Evolutionary conservation across 495 filamentous ascomycete species (phyloP), one percentile per base, ranked within the genome.

Genomic region (Neurospora sp.): DNA sequence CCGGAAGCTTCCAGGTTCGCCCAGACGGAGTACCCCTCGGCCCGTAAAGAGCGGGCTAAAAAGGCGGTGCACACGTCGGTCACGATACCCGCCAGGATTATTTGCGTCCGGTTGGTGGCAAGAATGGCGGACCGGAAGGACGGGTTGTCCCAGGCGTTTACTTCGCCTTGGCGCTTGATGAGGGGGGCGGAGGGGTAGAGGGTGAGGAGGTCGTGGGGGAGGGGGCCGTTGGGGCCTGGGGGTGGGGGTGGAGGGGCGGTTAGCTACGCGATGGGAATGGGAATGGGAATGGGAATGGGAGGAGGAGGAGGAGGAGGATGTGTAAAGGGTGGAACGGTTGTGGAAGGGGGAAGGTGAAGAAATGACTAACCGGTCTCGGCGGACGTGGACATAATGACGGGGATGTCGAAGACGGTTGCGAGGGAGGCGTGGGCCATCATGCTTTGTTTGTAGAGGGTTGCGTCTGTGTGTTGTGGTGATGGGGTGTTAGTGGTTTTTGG

Each of bases 21-120:
- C 78, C 85, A 93, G 69, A 95, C 92, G n/a, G 87, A 86, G 79
- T 93, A 95, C 37, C 92, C 92, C 35, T 88, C 92, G 16, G 88
- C 86, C 41, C 89, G 83, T 4, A 94, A 87, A 0, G 91, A 92
- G 46, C 93, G 86, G 1, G 92, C 90, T 35, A 93, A 83, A 84
- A 94, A 94, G 5, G 91, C 80, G 8, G 91, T 92, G 88, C 90
- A 93, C 74, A 94, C 92, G 78, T 95, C 92, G 0, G 92, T 94
- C 0, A 88, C 87, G 73, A 95, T 93, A 14, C 92, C 92, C 16
- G 83, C 91, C 1, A 95, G 75, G 78, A 95, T 92, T 74, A 94
- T 82, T 78, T 95, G 92, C 49, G 85, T 90, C 80, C 88, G 90
- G 71, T 88, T 88, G 2, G 90, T 87, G 4, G 90, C 90, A 44